phyloP scores from a whole-genome alignment of 768 basidiomycete genomes.

The Trametes maxima region DNA sequence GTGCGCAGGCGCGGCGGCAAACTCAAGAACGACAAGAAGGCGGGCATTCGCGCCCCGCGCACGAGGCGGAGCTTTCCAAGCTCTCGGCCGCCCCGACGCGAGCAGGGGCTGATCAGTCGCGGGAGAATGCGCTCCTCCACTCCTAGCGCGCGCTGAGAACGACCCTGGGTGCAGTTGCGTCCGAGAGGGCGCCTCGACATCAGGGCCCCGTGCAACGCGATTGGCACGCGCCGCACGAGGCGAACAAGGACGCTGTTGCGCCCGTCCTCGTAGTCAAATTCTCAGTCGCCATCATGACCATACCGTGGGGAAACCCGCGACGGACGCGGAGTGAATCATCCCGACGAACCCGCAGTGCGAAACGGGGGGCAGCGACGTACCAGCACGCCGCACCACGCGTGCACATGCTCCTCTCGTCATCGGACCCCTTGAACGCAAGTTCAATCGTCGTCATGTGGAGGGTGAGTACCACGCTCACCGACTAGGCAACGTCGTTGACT shows the following conservation, averaged over 20 bases:
- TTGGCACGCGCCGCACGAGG: not conserved
- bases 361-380: not conserved
- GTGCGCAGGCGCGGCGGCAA: not conserved
- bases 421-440: not conserved
- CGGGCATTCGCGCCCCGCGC: not conserved
- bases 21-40: not conserved
- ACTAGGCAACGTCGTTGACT: not conserved
- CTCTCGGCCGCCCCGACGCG: not conserved
- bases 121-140: constrained; percentile 14
- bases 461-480: not conserved
- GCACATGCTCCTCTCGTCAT: constrained; percentile 4
- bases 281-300: not conserved
- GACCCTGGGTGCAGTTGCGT: not conserved
- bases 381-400: not conserved
- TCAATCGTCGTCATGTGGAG: not conserved
- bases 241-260: not conserved
- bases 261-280: not conserved
- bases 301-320: not conserved
- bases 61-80: not conserved
- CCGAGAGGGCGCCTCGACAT: not conserved
- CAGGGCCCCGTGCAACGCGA: not conserved
- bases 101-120: constrained; percentile 7
- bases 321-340: not conserved
- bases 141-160: not conserved
- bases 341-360: not conserved